A percentile compares a stretch with the other conserved stretches of the same genome.
Evolutionary conservation across 2,329 filamentous ascomycete species (phyloP).

Genomic region (Claviceps pazoutovae): DNA sequence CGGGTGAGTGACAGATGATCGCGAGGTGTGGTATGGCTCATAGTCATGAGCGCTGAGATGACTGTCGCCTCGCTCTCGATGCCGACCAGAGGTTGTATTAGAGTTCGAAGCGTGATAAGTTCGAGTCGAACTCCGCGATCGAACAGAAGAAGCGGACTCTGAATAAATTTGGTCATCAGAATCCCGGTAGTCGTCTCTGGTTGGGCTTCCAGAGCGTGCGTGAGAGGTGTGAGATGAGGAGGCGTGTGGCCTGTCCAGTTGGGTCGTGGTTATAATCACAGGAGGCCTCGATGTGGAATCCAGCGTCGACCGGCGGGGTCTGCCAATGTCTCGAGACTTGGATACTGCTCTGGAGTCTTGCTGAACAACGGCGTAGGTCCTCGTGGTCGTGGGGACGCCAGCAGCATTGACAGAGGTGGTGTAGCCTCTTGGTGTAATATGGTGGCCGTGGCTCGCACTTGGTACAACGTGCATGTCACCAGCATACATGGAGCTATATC

Average conservation of each 20-base stretch:
- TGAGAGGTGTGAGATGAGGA: constrained; percentile 25
- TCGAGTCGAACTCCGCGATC: constrained; percentile 32
- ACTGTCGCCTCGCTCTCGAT: constrained; percentile 35
- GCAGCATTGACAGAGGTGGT: constrained; percentile 20
- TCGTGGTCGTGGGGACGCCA: constrained; percentile 30
- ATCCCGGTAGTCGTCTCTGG: constrained; percentile 36
- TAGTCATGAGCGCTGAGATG: constrained; percentile 23
- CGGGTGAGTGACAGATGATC: constrained; percentile 32
- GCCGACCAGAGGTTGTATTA: constrained; percentile 35
- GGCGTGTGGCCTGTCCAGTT: constrained; percentile 27
- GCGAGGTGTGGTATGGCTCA: constrained; percentile 33
- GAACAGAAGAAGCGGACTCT: constrained; percentile 44
- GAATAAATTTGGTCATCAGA: constrained; percentile 39
- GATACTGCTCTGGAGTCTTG: constrained; percentile 35
- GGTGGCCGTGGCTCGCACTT: constrained; percentile 21
- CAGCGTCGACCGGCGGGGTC: constrained; percentile 36
- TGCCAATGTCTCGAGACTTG: constrained; percentile 33
- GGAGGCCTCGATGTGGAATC: constrained; percentile 37
- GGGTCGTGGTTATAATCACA: constrained; percentile 43
- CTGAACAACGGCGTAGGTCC: constrained; percentile 40
- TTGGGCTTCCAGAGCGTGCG: constrained; percentile 29
- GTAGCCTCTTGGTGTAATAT: constrained; percentile 21
- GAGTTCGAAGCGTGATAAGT: constrained; percentile 36
- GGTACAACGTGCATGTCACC: constrained; percentile 42
- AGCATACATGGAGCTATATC: constrained; percentile 35